Conservation (phyloP, 2,329 filamentous ascomycete species). For the Aureobasidium sp. region DNA sequence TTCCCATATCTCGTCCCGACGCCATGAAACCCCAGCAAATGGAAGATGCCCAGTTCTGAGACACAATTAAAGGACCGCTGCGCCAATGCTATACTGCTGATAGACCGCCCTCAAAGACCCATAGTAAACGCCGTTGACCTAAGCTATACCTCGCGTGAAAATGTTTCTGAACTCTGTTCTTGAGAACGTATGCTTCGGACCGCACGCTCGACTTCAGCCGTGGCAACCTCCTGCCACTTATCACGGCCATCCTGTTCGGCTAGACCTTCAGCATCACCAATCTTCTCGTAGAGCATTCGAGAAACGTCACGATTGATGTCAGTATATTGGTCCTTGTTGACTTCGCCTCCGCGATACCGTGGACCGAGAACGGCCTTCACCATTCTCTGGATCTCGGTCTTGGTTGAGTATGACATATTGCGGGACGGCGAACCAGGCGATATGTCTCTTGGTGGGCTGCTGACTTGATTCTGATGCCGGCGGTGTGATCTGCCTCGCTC, state of each 20-base stretch:
- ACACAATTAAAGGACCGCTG: neutral
- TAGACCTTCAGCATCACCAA: conserved; percentile 48
- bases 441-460: conserved; percentile 54
- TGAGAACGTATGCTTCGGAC: conserved; percentile 34
- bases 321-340: conserved; percentile 86
- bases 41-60: neutral
- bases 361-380: conserved; percentile 78
- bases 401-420: conserved; percentile 69
- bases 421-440: conserved; percentile 28
- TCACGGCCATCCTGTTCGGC: conserved; percentile 57
- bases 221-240: conserved; percentile 69
- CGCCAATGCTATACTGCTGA: neutral
- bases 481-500: conserved; percentile 41
- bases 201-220: conserved; percentile 70
- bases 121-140: neutral
- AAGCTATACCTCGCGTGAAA: neutral
- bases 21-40: neutral
- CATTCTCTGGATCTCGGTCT: conserved; percentile 81
- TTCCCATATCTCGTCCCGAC: conserved; percentile 3
- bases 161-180: neutral
- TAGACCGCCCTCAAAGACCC: neutral
- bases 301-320: conserved; percentile 87
- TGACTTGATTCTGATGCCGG: conserved; percentile 43
- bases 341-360: conserved; percentile 68
- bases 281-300: conserved; percentile 71